phyloP scores from a whole-genome alignment of 1,284 basidiomycete species.

The Veloboletus limbatus region DNA sequence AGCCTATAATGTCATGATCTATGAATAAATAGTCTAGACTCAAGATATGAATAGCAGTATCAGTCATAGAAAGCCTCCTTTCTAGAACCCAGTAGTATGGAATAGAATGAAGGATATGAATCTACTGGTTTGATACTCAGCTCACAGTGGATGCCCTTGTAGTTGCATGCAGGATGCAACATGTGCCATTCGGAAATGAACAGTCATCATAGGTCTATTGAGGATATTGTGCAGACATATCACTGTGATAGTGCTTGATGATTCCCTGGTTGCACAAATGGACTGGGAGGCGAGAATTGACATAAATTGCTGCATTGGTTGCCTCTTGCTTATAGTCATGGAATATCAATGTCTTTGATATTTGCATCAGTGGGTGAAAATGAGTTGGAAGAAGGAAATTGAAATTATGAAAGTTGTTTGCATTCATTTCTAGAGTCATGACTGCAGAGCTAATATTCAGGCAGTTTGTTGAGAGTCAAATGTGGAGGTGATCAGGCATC shows the following conservation, averaged over 20 bases:
- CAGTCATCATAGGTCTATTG: not conserved
- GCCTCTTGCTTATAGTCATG: slow-evolving; percentile 9
- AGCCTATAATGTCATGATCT: no score
- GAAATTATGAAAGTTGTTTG: slow-evolving; percentile 1
- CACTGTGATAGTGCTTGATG: slow-evolving; percentile 2
- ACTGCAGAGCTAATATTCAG: no score
- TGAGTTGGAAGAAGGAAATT: fast-evolving
- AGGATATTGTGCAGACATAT: slow-evolving; percentile 5
- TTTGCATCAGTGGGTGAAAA: not conserved
- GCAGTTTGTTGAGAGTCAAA: not conserved
- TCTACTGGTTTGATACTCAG: no score
- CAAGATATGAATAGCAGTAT: no score
- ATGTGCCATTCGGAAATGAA: not conserved
- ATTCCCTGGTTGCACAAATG: not conserved
- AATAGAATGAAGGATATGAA: no score
- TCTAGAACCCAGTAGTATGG: no score
- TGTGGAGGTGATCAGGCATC: no score
- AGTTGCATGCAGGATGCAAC: slow-evolving; percentile 4
- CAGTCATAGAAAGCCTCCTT: no score
- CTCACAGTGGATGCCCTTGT: not conserved
- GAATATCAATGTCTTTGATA: slow-evolving; percentile 2
- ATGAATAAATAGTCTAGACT: no score
- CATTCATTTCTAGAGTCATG: no score
- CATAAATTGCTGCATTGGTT: not conserved
- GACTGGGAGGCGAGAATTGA: not conserved